phyloP scores from a whole-genome alignment of 139 green algal species.

The Volvox africanus region DNA sequence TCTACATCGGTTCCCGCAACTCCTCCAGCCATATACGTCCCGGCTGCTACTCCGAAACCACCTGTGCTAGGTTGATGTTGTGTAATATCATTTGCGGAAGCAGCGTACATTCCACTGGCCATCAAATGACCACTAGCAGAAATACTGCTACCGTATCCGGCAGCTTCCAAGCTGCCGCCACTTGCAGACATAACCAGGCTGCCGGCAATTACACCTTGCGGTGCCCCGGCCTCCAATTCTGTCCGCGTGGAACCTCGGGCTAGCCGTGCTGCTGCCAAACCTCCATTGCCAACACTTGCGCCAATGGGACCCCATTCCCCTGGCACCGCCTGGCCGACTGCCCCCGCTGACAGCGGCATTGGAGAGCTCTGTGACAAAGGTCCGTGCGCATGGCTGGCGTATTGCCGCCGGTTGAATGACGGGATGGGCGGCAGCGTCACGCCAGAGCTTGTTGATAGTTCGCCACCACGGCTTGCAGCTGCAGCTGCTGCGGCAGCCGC shows the following conservation, averaged over 20 bases:
- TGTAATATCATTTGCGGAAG: neutral
- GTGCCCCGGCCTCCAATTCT: neutral
- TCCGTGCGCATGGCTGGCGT: slow-evolving; percentile 6
- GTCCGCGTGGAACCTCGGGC: neutral
- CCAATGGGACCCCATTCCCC: slow-evolving; percentile 11
- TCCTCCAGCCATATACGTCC: neutral
- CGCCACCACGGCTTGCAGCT: neutral
- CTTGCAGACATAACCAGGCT: neutral
- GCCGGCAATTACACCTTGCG: neutral
- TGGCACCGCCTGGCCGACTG: neutral
- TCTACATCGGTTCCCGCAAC: neutral
- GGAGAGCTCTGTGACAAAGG: slow-evolving; percentile 20
- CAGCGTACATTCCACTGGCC: neutral
- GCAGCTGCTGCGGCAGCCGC: neutral
- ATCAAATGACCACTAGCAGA: neutral
- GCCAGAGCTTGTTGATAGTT: neutral
- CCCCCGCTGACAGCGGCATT: slow-evolving; percentile 18
- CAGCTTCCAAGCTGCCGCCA: neutral
- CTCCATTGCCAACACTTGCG: neutral
- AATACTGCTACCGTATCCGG: neutral
- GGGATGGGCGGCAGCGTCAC: slow-evolving; percentile 51
- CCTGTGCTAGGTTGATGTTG: neutral
- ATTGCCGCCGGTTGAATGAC: slow-evolving; percentile 44
- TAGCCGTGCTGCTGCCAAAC: neutral
- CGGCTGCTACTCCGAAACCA: neutral